Percentiles rank a stretch among this genome's conserved stretches.
phyloP scores from a whole-genome alignment of 345 rosid species.

The Anacardium occidentale region DNA sequence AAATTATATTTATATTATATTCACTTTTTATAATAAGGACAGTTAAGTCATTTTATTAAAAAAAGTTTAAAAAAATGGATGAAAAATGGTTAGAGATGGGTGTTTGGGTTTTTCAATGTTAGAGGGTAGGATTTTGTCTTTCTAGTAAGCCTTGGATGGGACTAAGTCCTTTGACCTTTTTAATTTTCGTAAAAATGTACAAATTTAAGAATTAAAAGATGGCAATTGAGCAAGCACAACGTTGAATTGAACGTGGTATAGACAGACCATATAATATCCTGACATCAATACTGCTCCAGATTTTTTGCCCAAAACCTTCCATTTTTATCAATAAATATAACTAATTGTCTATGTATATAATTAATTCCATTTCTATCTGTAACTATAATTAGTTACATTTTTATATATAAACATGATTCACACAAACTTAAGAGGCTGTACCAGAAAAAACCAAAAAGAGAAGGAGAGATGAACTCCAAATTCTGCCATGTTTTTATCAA shows the following conservation, averaged over 20 bases:
- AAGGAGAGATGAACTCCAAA: constrained; percentile 31
- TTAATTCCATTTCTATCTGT: constrained; percentile 12
- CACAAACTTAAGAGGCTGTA: not conserved
- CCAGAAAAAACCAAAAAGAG: not conserved
- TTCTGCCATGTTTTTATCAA: constrained; percentile 25
- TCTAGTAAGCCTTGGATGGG: too few relatives aligned
- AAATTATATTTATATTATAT: too few relatives aligned
- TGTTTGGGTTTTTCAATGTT: too few relatives aligned
- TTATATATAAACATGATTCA: not conserved
- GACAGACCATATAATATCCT: not conserved
- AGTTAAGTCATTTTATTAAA: too few relatives aligned
- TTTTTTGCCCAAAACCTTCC: constrained; percentile 17
- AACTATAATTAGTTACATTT: not conserved
- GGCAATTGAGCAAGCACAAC: not conserved
- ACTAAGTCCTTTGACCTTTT: too few relatives aligned
- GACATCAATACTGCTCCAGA: not conserved
- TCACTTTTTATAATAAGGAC: too few relatives aligned
- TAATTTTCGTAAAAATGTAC: too few relatives aligned
- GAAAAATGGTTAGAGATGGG: too few relatives aligned
- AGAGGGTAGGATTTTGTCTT: too few relatives aligned
- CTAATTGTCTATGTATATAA: too few relatives aligned
- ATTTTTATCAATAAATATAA: constrained; percentile 18
- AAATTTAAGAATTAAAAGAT: not conserved
- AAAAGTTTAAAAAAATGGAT: too few relatives aligned
- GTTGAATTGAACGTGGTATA: not conserved